Evolutionary conservation across 441 rosid species (phyloP).

Genomic region (Syzygium syzygioides): DNA sequence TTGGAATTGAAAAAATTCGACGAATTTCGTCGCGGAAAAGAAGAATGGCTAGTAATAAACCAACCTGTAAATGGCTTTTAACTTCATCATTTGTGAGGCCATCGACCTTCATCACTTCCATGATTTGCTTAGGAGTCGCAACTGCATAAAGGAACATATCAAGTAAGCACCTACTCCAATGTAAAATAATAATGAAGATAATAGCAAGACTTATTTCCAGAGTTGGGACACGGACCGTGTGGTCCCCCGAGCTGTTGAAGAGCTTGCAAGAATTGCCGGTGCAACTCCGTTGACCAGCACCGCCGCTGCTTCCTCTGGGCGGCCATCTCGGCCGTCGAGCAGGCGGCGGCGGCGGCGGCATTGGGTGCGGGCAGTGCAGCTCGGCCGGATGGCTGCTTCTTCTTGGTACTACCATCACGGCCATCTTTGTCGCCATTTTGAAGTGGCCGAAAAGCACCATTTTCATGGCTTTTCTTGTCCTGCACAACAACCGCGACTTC

Average conservation of each 20-base stretch:
- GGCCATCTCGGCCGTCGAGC: not conserved
- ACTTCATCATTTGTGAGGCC: slow-evolving; percentile 95
- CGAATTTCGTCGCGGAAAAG: not conserved
- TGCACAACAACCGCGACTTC: not conserved
- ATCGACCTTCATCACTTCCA: slow-evolving; percentile 93
- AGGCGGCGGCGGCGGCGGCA: not conserved
- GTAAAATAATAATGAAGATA: not conserved
- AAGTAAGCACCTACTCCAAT: not conserved
- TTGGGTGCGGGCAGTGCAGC: not conserved
- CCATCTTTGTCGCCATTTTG: not conserved
- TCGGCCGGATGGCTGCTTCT: not conserved
- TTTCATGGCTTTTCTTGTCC: not conserved
- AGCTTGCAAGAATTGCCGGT: slow-evolving; percentile 4
- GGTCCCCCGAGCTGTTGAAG: slow-evolving; percentile 70
- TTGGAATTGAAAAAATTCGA: not conserved
- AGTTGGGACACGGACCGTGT: slow-evolving; percentile 35
- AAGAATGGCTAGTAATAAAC: not conserved
- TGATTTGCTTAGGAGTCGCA: slow-evolving; percentile 91
- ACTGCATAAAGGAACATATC: slow-evolving; percentile 23
- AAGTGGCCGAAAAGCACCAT: not conserved
- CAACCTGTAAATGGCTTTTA: slow-evolving; percentile 97
- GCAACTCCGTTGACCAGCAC: slow-evolving; percentile 16
- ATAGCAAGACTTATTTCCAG: not conserved
- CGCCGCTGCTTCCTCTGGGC: slow-evolving; percentile 5
- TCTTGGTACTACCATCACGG: not conserved